phyloP scores from a whole-genome alignment of 2,329 filamentous ascomycete genomes.

The Talaromyces rugulosus region DNA sequence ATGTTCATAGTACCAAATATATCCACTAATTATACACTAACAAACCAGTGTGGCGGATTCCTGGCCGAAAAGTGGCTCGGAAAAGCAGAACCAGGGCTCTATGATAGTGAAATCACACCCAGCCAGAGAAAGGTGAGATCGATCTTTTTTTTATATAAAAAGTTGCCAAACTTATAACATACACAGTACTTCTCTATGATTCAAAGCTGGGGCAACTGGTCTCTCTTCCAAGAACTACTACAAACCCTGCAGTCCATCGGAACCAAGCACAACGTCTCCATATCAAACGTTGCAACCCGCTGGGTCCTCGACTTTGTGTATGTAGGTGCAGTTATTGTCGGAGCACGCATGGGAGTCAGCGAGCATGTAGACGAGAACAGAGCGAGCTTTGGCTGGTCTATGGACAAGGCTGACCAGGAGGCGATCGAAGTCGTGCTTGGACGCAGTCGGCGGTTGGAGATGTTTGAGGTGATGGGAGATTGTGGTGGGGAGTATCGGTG shows the following conservation, averaged over 20 bases:
- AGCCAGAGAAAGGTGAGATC: conserved; percentile 11
- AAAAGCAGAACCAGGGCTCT: conserved; percentile 5
- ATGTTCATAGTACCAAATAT: conserved; percentile 8
- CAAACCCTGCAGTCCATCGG: conserved; percentile 3
- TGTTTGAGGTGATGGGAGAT: conserved; percentile 10
- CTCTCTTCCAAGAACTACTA: conserved; percentile 4
- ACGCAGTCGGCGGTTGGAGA: neutral
- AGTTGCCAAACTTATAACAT: neutral
- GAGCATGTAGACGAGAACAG: conserved; percentile 9
- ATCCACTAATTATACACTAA: neutral
- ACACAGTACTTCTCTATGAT: conserved; percentile 10
- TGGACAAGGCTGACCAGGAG: conserved; percentile 3
- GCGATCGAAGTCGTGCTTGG: conserved; percentile 5
- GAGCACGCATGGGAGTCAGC: conserved; percentile 8
- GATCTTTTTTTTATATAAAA: neutral
- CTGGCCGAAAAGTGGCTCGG: conserved; percentile 9
- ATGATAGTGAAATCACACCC: conserved; percentile 7
- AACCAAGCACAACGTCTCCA: conserved; percentile 6
- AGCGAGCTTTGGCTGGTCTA: conserved; percentile 9
- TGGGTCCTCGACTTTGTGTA: conserved; percentile 10
- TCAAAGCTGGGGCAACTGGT: conserved; percentile 8
- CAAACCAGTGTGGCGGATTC: conserved; percentile 9
- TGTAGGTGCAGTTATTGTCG: conserved; percentile 10
- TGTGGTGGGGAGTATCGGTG: conserved; percentile 10
- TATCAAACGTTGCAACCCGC: conserved; percentile 10